Base-by-base conservation (phyloP, 805 yeast genomes). In the Torulaspora maleeae region DNA sequence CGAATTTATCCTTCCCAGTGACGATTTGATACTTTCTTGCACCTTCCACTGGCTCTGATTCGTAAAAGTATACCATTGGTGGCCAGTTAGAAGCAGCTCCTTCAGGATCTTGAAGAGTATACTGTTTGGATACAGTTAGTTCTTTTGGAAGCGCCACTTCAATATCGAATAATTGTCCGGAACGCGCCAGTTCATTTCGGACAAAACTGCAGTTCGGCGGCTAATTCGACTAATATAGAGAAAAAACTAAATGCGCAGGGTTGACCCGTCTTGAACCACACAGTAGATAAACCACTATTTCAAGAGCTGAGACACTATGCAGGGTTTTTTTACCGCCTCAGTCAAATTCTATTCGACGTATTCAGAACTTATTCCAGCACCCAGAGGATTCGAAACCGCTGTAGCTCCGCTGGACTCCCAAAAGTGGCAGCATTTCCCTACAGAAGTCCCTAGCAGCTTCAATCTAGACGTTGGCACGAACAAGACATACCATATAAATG, bases 1-100 rank as follows among this genome's bases (percentile, higher is more conserved):
- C 95, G 42, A 73, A 70, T 62, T 83, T 84, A 60, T 86, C 86
- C 56, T 75, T 79, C 3, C 95, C 95, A 80, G 83, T 80, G 54
- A 61, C 43, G 5, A 66, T 44, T 32, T 47, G 50, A 39, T 64
- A 55, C 3, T 56, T 48, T 9, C 36, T 35, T 1, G 41, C 22
- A 17, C 38, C 36, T 13, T 50, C 64, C 11, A 41, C 43, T 3
- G 56, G 57, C 25, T 49, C 44, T n/a, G 65, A 59, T 30, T 52
- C 54, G 38, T 57, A 64, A 22, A 61, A 52, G 32, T 58, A 63
- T 25, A 64, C 64, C 65, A 60, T 60, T 10, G n/a, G 16, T 12
- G 30, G 25, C 12, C 15, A 16, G 15, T 15, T 16, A 1, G 17
- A 8, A 16, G 12, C 20, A 4, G 24, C 22, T 8, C n/a, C 17